These are phyloP conservation scores for Carallia brachiata DNA, from an alignment of 345 rosid species.

Conservation along the genomic window DNA sequence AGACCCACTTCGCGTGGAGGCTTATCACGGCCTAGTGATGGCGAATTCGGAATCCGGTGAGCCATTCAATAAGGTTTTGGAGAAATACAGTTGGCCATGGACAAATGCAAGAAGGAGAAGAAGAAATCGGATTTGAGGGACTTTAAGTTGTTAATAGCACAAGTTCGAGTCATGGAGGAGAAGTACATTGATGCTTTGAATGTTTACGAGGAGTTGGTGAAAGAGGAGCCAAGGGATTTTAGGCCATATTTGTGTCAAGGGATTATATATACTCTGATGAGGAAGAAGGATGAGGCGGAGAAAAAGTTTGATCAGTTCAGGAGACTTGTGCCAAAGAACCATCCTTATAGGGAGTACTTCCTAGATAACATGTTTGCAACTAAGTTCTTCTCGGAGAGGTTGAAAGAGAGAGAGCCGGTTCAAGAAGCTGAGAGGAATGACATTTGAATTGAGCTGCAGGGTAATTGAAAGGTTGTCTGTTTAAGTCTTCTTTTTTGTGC, in stretches of 20 bases:
- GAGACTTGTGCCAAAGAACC: slow-evolving; percentile 76
- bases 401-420: slow-evolving; percentile 17
- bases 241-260: slow-evolving; percentile 92
- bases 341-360: slow-evolving; percentile 80
- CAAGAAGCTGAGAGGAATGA: slow-evolving; percentile 7
- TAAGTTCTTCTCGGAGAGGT: slow-evolving; percentile 60
- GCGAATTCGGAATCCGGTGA: slow-evolving; percentile 55
- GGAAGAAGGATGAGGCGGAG: slow-evolving; percentile 81
- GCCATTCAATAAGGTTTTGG: slow-evolving; percentile 43
- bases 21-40: slow-evolving; percentile 81
- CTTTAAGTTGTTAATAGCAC: slow-evolving; percentile 76
- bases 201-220: slow-evolving; percentile 72
- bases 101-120: slow-evolving; percentile 70
- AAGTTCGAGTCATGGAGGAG: slow-evolving; percentile 68
- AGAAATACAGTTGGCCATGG: slow-evolving; percentile 62
- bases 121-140: slow-evolving; percentile 60
- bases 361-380: slow-evolving; percentile 70
- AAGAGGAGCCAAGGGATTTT: slow-evolving; percentile 90
- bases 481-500: not conserved
- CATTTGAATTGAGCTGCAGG: not conserved
- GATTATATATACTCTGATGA: slow-evolving; percentile 67
- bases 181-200: slow-evolving; percentile 67
- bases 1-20: slow-evolving; percentile 79
- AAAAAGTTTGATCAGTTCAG: slow-evolving; percentile 75
- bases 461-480: not conserved